Percentiles rank a stretch among this genome's conserved stretches.
Conservation (phyloP, 148 eudicot species). For the Selenicereus undatus region DNA sequence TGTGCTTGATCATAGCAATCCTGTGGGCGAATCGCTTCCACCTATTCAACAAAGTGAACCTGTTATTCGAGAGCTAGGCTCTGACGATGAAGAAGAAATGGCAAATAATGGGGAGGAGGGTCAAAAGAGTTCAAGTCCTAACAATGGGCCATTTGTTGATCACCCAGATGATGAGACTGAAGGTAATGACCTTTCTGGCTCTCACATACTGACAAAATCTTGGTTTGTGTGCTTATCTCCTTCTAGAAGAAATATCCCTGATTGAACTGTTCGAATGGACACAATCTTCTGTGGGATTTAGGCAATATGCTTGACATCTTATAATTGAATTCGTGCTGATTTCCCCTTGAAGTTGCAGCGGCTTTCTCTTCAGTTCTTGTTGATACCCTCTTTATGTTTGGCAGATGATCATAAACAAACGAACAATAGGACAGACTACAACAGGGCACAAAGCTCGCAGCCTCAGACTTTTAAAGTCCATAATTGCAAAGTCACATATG, state of each 20-base stretch:
- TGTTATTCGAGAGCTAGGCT: conserved; percentile 53
- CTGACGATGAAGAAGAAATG: conserved; percentile 49
- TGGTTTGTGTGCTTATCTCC: neutral
- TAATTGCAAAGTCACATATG: conserved; percentile 65
- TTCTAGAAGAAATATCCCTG: neutral
- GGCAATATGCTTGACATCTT: neutral
- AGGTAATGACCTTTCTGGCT: conserved; percentile 29
- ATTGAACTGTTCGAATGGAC: neutral
- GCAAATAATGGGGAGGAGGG: conserved; percentile 15
- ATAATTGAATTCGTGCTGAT: neutral
- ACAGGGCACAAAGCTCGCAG: conserved; percentile 25
- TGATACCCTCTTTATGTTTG: conserved; percentile 13
- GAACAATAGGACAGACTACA: conserved; percentile 19
- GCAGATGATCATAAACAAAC: conserved; percentile 38
- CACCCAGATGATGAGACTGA: conserved; percentile 71
- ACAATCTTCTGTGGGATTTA: neutral
- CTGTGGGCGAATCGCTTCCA: conserved; percentile 22
- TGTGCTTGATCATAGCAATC: conserved; percentile 27
- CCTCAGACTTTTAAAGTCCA: conserved; percentile 39
- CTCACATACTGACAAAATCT: neutral
- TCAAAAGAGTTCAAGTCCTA: conserved; percentile 15
- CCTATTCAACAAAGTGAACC: conserved; percentile 39
- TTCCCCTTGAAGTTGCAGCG: neutral
- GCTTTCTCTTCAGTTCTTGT: neutral
- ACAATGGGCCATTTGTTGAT: conserved; percentile 57